Base-by-base conservation (phyloP, 176 grass and related monocot genomes). In the Paspalum notatum region DNA sequence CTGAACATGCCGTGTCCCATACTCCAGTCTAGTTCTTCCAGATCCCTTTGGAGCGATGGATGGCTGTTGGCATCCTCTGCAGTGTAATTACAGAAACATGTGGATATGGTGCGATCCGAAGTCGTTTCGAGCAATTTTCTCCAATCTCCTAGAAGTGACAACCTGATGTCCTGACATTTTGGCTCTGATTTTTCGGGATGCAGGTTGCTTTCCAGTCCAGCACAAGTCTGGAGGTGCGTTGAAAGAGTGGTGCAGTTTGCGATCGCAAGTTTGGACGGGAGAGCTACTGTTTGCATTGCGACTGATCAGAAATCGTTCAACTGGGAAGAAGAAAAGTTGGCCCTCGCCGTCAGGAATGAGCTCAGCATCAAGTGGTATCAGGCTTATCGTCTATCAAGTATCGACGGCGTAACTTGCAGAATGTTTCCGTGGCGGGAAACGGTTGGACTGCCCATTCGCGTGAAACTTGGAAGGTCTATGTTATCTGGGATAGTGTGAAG, bases 101-200 rank as follows among this genome's bases (percentile, higher is more conserved):
- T 84, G 68, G 69, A 54, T 25, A 52, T 1, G 38, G 48, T 6
- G 53, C 20, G n/a, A 38, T 68, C 20, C 1, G 18, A 13, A 16
- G 63, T 84, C 76, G 14, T 58, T 79, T 64, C 63, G 4, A 40
- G 55, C 6, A 72, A 89, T 89, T 74, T 62, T 52, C 45, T 20
- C 24, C 14, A 16, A 76, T 81, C 87, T 71, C n/a, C 20, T 17
- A 4, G 26, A 13, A 81, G 57, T 47, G 77, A 76, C 64, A 37
- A 18, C 62, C 21, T 15, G 86, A 67, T 14, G 40, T 48, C 76
- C 18, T 45, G 18, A 5, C 71, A 2, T 49, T 78, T 37, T 40
- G 82, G 45, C 72, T 20, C 48, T 41, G 6, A 17, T 38, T n/a
- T 48, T 2, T 12, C 1, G 48, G 68, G 41, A 11, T 26, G 75